These are phyloP conservation scores for Neurospora discreta DNA, from an alignment of 495 filamentous ascomycete genomes.

Conservation along the genomic window DNA sequence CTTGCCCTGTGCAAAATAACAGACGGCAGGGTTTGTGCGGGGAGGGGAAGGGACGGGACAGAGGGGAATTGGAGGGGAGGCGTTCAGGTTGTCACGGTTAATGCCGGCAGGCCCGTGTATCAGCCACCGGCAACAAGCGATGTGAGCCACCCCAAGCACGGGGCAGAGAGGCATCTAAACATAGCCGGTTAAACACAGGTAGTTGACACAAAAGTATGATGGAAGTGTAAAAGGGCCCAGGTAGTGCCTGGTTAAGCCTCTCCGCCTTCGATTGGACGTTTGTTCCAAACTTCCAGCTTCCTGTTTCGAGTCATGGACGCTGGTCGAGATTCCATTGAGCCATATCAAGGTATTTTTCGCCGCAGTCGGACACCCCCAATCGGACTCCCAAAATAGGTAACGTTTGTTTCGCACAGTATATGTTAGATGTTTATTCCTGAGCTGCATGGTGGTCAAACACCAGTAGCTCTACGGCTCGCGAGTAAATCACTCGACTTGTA, in stretches of 20 bases:
- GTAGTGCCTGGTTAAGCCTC: too few relatives aligned
- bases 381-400: not conserved
- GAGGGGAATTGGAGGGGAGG: not conserved
- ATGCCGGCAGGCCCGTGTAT: not conserved
- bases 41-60: not conserved
- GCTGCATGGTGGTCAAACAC: not conserved
- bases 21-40: not conserved
- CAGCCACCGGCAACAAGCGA: not conserved
- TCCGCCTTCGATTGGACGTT: not conserved
- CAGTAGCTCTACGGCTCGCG: not conserved
- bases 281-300: not conserved
- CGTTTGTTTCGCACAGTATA: not conserved
- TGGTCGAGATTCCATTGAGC: not conserved
- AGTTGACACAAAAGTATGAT: too few relatives aligned
- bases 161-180: not conserved
- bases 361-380: not conserved
- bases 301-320: not conserved
- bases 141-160: not conserved
- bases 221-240: not conserved
- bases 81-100: not conserved
- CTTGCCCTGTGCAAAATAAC: not conserved
- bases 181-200: too few relatives aligned
- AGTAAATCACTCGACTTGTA: not conserved
- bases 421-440: not conserved
- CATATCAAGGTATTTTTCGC: not conserved